Conservation (phyloP, 345 rosid species). For the Gossypium turneri region DNA sequence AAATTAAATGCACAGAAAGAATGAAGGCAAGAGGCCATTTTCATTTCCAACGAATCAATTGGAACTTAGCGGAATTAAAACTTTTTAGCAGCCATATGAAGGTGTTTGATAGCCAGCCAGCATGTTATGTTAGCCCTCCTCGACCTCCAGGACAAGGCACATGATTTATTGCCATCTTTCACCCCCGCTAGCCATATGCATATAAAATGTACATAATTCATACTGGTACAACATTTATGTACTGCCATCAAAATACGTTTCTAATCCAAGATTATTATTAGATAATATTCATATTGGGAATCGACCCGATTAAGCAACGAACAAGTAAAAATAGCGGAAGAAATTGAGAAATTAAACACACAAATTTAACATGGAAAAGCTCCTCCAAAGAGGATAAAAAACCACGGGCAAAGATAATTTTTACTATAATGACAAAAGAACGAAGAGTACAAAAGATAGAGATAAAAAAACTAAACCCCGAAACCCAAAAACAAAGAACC, state of each 20-base stretch:
- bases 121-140: constrained; percentile 3
- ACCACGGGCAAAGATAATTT: too few relatives aligned
- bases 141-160: constrained; percentile 21
- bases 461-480: too few relatives aligned
- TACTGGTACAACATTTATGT: not conserved
- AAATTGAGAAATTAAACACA: too few relatives aligned
- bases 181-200: constrained; percentile 6
- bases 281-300: too few relatives aligned
- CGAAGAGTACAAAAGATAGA: too few relatives aligned
- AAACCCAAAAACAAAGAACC: too few relatives aligned
- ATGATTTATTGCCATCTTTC: constrained; percentile 22
- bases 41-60: constrained; percentile 11
- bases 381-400: too few relatives aligned
- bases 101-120: not conserved
- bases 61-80: not conserved
- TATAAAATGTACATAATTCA: not conserved
- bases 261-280: not conserved
- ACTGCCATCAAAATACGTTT: not conserved
- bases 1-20: not conserved
- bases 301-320: too few relatives aligned
- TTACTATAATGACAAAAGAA: too few relatives aligned
- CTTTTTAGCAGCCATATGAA: not conserved
- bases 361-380: too few relatives aligned
- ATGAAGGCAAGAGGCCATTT: not conserved
- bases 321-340: too few relatives aligned